Percentiles rank a stretch among this genome's conserved stretches.
phyloP scores from a whole-genome alignment of 2,329 filamentous ascomycete genomes.

The Westerdykella sp. region DNA sequence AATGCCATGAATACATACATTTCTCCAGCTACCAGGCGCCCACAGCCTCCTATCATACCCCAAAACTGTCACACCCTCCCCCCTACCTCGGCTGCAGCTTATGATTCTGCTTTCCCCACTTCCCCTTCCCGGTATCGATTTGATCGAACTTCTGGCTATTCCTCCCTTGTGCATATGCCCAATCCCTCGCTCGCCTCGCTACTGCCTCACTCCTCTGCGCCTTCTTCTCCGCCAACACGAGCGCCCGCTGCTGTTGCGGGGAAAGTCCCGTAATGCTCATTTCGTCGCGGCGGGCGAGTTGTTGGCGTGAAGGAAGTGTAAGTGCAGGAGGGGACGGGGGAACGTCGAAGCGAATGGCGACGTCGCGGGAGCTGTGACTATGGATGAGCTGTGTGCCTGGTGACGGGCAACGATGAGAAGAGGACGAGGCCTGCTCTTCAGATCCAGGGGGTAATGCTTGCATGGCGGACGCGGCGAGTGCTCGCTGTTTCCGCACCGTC shows the following conservation, averaged over 20 bases:
- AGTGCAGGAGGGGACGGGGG: neutral
- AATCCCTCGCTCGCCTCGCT: slow-evolving; percentile 10
- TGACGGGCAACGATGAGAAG: too few species aligned
- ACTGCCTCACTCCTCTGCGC: slow-evolving; percentile 14
- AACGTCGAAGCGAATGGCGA: too few species aligned
- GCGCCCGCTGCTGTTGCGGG: slow-evolving; percentile 12
- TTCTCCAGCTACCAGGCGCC: too few species aligned
- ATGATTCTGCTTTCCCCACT: slow-evolving; percentile 4
- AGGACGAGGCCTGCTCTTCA: neutral
- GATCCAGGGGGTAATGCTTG: slow-evolving; percentile 1
- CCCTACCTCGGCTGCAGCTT: slow-evolving; percentile 3
- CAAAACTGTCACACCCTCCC: too few species aligned
- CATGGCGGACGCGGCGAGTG: slow-evolving; percentile 1
- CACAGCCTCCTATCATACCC: too few species aligned
- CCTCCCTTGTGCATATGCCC: slow-evolving; percentile 10
- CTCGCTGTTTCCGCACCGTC: slow-evolving; percentile 1
- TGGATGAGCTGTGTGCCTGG: too few species aligned
- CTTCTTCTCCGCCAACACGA: slow-evolving; percentile 15
- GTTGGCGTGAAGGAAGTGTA: slow-evolving; percentile 3
- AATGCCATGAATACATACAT: too few species aligned
- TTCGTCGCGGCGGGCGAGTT: slow-evolving; percentile 11
- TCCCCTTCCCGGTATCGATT: slow-evolving; percentile 1
- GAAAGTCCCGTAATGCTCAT: slow-evolving; percentile 12
- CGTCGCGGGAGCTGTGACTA: too few species aligned
- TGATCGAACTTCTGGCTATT: slow-evolving; percentile 16